A percentile compares a stretch with the other conserved stretches of the same genome.
Conservation (phyloP, 2,329 filamentous ascomycete genomes). For the Phyllosticta citriasiana region DNA sequence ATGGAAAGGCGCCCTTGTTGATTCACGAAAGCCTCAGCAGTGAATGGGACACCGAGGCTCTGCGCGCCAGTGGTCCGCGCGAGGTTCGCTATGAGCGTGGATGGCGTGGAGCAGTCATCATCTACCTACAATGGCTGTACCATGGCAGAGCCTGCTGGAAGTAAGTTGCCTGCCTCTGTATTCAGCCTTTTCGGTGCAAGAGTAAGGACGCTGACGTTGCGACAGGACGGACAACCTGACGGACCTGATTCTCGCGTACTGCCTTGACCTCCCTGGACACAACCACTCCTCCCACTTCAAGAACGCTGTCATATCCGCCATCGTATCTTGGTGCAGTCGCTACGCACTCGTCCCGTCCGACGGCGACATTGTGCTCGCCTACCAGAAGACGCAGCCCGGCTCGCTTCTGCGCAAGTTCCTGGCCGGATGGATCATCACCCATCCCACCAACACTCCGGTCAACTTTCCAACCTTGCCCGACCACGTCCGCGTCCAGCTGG, state of each 20-base stretch:
- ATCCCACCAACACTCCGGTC: neutral
- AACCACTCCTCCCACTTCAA: neutral
- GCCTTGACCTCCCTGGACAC: neutral
- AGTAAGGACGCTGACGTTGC: neutral
- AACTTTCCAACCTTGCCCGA: neutral
- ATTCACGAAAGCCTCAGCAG: no score
- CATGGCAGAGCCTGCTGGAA: neutral
- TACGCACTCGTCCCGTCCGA: neutral
- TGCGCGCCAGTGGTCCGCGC: neutral
- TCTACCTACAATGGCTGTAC: conserved; percentile 6
- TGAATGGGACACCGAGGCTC: no score
- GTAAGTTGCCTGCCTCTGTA: neutral
- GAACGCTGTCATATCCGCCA: neutral
- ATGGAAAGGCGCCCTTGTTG: no score
- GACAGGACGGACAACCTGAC: neutral
- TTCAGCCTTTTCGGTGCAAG: neutral
- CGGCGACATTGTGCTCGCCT: neutral
- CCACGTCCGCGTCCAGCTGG: neutral
- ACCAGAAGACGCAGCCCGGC: neutral
- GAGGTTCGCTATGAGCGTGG: neutral
- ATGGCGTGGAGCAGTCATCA: neutral
- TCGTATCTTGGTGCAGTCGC: neutral
- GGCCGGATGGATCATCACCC: neutral
- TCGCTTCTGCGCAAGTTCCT: neutral
- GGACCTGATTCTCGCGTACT: conserved; percentile 4